Evolutionary conservation across 768 basidiomycete species (phyloP), one percentile per base, ranked within the genome.

Genomic region (Boletus edulis): DNA sequence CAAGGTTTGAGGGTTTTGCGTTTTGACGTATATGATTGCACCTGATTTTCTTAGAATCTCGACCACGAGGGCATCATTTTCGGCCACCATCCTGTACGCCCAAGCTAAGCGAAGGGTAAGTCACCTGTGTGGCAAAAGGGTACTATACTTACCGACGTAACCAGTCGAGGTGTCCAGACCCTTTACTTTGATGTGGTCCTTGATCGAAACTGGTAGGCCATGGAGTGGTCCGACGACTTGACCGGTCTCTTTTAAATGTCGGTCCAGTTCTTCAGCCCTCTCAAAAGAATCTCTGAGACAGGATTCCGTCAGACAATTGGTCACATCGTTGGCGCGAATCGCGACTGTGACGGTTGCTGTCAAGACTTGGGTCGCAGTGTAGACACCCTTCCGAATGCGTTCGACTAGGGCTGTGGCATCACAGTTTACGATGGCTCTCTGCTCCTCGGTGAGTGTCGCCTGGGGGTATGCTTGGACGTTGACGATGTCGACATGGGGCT

Each of bases 261-360:
- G 73, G 60, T 86, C 84, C 20, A 85, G 70, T 57, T 81, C 71
- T 46, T 61, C 68, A 5, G 85, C 84, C 40, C 76, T 71, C 49
- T 65, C 57, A 41, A 82, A 66, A 4, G 76, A 80, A n/a, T 78
- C 73, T 20, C 80, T 76, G 56, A 83, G 72, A 56, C 82, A 83
- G 46, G 85, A 78, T 55, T 85, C 83, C 15, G 81, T 80, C 20
- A 84, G 66, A 61, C 82, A 84, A 57, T 81, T 81, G 7, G 78
- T 78, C 51, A 64, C 54, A 34, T 71, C 60, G 47, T 71, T 72
- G n/a, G 70, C 60, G 7, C 61, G 62, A 49, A 67, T 50, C 2
- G 70, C 67, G 37, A 60, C 66, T 29, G 52, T 66, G 57, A 69
- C 60, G n/a, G 57, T 48, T 54, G 71, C 69, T 22, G 32, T 59